Evolutionary conservation across 257 asterid genomes (phyloP).

Genomic region (Salvia splendens): DNA sequence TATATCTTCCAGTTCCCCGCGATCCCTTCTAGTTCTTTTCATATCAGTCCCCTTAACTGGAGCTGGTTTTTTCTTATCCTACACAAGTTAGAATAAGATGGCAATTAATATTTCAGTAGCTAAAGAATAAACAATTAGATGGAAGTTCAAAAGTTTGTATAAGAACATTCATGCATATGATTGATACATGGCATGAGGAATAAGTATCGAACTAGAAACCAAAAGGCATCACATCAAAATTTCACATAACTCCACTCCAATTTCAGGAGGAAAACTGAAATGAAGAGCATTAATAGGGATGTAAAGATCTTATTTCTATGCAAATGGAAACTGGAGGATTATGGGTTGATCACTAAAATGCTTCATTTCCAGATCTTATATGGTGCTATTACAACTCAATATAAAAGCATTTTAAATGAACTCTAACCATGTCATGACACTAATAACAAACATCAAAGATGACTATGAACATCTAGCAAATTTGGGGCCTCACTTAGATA

Average conservation of each 20-base stretch:
- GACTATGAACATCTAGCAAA: neutral
- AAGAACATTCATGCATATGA: neutral
- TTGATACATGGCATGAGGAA: neutral
- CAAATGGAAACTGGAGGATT: neutral
- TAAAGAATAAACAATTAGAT: slow-evolving; percentile 11
- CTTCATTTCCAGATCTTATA: slow-evolving; percentile 5
- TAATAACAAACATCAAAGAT: neutral
- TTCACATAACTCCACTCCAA: neutral
- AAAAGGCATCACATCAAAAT: slow-evolving; percentile 4
- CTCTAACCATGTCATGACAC: neutral
- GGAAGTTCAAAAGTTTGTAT: slow-evolving; percentile 4
- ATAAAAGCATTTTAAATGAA: slow-evolving; percentile 13
- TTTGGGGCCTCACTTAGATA: slow-evolving; percentile 5
- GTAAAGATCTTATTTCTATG: neutral
- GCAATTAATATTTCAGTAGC: slow-evolving; percentile 1
- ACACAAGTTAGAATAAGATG: slow-evolving; percentile 29
- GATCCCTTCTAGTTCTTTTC: slow-evolving; percentile 88
- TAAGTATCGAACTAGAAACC: neutral
- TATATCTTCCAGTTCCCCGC: slow-evolving; percentile 88
- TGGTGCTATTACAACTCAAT: neutral
- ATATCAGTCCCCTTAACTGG: slow-evolving; percentile 76
- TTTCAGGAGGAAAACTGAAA: neutral
- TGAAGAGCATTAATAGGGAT: neutral
- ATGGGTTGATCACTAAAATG: neutral
- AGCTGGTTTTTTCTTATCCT: slow-evolving; percentile 88